phyloP scores from a whole-genome alignment of 345 rosid genomes.

The Theobroma cacao region DNA sequence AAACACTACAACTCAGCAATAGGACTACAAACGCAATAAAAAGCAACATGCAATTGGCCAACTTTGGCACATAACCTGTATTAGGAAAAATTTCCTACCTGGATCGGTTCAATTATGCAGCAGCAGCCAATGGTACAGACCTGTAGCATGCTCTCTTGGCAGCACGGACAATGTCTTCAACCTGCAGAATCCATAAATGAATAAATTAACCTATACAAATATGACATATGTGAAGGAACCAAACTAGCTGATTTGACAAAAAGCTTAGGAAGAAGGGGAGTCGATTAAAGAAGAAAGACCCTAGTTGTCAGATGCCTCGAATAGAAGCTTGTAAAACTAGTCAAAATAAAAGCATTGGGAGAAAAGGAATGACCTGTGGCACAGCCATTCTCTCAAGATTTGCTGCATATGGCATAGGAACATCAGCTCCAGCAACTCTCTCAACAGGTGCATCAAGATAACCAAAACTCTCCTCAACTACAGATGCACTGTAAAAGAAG shows the following conservation, averaged over 20 bases:
- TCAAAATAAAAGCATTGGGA: not conserved
- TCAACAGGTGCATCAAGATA: constrained; percentile 73
- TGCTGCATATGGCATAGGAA: constrained; percentile 71
- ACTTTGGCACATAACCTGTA: constrained; percentile 4
- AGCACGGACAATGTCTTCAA: constrained; percentile 62
- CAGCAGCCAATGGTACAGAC: constrained; percentile 38
- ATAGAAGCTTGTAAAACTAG: not conserved
- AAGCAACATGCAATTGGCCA: not conserved
- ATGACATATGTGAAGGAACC: not conserved
- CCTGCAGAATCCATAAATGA: constrained; percentile 26
- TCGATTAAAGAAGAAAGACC: not conserved
- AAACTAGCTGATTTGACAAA: not conserved
- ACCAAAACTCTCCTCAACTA: constrained; percentile 68
- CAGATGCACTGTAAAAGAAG: constrained; percentile 40
- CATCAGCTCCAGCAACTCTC: constrained; percentile 75
- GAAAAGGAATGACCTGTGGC: constrained; percentile 47
- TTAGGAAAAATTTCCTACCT: not conserved
- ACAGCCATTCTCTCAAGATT: constrained; percentile 69
- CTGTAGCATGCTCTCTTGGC: constrained; percentile 68
- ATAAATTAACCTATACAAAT: not conserved
- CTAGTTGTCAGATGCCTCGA: not conserved
- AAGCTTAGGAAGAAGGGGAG: not conserved
- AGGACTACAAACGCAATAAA: not conserved
- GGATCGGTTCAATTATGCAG: constrained; percentile 21
- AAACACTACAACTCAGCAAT: not conserved